A percentile compares a stretch with the other conserved stretches of the same genome.
phyloP scores from a whole-genome alignment of 805 yeast genomes.

The Ogataea nakhonphanomensis region DNA sequence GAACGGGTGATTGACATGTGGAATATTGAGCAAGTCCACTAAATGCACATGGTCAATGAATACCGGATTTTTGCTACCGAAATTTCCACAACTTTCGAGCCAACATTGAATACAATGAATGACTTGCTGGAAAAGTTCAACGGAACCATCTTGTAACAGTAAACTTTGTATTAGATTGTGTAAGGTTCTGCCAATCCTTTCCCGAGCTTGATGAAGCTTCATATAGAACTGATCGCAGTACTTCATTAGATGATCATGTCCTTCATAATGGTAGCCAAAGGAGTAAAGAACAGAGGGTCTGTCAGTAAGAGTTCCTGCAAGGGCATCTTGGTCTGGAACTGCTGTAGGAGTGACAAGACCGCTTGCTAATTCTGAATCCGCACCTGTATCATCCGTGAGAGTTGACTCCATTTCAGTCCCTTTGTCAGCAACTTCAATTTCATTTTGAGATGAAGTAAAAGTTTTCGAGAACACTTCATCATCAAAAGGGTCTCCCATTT shows the following conservation, averaged over 20 bases:
- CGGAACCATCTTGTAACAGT: constrained; percentile 54
- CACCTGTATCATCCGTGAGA: constrained; percentile 18
- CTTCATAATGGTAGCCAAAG: constrained; percentile 30
- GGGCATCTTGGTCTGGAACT: constrained; percentile 40
- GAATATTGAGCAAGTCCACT: constrained; percentile 50
- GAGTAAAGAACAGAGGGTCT: constrained; percentile 27
- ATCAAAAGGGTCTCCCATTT: neutral
- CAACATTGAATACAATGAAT: constrained; percentile 68
- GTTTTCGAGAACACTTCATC: neutral
- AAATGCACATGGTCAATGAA: constrained; percentile 37
- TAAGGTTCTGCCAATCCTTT: constrained; percentile 48
- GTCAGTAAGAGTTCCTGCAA: constrained; percentile 38
- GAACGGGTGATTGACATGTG: constrained; percentile 61
- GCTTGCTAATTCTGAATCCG: constrained; percentile 31
- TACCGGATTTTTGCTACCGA: constrained; percentile 26
- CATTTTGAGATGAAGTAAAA: too few relatives aligned
- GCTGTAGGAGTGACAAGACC: constrained; percentile 27
- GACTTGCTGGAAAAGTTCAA: constrained; percentile 57
- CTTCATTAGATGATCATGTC: constrained; percentile 20
- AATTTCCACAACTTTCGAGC: constrained; percentile 36
- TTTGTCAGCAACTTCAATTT: neutral
- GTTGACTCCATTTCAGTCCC: constrained; percentile 5
- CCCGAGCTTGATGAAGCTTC: constrained; percentile 58
- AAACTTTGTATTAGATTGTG: constrained; percentile 55
- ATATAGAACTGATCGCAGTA: constrained; percentile 40